phyloP scores from a whole-genome alignment of 805 yeast species.

The Monosporozyma aquatica region DNA sequence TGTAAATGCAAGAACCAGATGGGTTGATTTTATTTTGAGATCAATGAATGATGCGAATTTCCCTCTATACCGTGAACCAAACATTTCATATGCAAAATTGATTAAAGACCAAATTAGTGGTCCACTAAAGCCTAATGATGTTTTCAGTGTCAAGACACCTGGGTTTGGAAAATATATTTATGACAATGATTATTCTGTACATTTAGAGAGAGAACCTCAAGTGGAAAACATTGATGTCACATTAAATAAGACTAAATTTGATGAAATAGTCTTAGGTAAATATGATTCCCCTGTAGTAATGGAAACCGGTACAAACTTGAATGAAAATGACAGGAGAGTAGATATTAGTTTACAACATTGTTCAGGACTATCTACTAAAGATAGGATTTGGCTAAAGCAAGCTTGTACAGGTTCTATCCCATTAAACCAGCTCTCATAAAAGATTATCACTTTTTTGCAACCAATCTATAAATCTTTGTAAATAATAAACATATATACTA shows the following conservation, averaged over 20 bases:
- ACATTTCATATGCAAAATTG: slow-evolving; percentile 5
- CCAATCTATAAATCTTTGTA: no score
- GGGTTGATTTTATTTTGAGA: slow-evolving; percentile 15
- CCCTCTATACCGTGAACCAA: slow-evolving; percentile 21
- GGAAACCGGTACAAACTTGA: slow-evolving; percentile 7
- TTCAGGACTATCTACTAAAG: slow-evolving; percentile 9
- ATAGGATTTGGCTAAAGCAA: slow-evolving; percentile 15
- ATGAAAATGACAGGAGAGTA: slow-evolving; percentile 8
- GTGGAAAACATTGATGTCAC: slow-evolving; percentile 16
- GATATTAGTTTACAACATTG: slow-evolving; percentile 20
- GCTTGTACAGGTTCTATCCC: slow-evolving; percentile 29
- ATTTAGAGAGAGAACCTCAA: slow-evolving; percentile 19
- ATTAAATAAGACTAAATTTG: slow-evolving; percentile 10
- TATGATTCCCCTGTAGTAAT: slow-evolving; percentile 15
- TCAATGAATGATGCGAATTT: slow-evolving; percentile 17
- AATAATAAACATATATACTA: background rate
- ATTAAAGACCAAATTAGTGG: slow-evolving; percentile 4
- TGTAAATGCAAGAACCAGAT: slow-evolving; percentile 13
- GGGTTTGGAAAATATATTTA: slow-evolving; percentile 65
- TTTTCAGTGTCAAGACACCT: slow-evolving; percentile 37
- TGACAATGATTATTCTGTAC: slow-evolving; percentile 36
- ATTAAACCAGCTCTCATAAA: slow-evolving; percentile 5
- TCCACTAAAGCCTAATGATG: slow-evolving; percentile 9
- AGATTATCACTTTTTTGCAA: no score
- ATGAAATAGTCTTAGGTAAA: slow-evolving; percentile 17